phyloP scores from a whole-genome alignment of 164 flowering plant species.

The Berberis vulgaris region DNA sequence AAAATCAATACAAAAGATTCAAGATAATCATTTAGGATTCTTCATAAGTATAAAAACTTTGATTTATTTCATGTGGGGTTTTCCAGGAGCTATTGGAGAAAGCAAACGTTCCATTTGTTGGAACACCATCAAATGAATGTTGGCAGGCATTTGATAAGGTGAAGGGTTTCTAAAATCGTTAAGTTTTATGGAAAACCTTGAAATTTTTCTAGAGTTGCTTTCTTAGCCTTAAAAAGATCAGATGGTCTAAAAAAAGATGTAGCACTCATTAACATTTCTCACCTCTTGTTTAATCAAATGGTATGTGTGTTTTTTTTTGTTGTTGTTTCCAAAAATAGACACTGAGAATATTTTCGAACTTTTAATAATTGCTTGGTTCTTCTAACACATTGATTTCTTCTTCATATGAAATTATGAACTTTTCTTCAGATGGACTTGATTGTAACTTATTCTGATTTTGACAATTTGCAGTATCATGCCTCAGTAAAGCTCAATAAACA shows the following conservation, averaged over 20 bases:
- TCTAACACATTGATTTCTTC: too few relatives aligned
- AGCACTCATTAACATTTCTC: too few relatives aligned
- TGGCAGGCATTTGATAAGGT: slow-evolving; percentile 87
- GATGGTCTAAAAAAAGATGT: too few relatives aligned
- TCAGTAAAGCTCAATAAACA: slow-evolving; percentile 60
- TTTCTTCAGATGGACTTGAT: not conserved
- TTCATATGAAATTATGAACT: not conserved
- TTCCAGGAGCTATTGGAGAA: slow-evolving; percentile 71
- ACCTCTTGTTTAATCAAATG: too few relatives aligned
- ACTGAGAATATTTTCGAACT: too few relatives aligned
- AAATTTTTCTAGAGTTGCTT: too few relatives aligned
- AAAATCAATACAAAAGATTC: not conserved
- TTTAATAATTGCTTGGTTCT: too few relatives aligned
- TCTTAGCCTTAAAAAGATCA: too few relatives aligned
- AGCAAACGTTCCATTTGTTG: slow-evolving; percentile 74
- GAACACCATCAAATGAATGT: slow-evolving; percentile 68
- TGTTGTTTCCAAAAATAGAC: too few relatives aligned
- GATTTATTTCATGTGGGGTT: slow-evolving; percentile 2
- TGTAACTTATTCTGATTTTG: not conserved
- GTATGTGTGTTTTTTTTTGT: too few relatives aligned
- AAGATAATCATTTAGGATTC: not conserved
- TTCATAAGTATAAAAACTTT: not conserved
- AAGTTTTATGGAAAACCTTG: too few relatives aligned
- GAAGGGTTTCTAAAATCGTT: not conserved
- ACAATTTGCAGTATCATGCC: slow-evolving; percentile 54